Base-by-base conservation (phyloP, 2,329 filamentous ascomycete species). In the Lasiodiplodia sp. region DNA sequence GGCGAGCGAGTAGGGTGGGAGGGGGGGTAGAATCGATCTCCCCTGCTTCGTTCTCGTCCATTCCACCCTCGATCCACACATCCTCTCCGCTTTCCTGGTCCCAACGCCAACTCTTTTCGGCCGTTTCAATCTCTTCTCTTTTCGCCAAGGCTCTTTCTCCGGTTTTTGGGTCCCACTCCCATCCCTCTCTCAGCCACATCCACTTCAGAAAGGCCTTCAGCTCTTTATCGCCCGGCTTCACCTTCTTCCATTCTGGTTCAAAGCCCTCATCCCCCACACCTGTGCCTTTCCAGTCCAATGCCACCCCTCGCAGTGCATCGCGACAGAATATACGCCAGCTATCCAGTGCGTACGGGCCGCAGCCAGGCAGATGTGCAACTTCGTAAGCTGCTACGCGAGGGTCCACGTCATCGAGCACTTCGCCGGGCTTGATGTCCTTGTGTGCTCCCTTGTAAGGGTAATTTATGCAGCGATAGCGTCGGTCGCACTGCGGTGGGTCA, bases 301-400 rank as follows among this genome's bases (percentile, higher is more conserved):
- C 88, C 21, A 89, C 78, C 0, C 89, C 90, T 8, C 94, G 86
- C 28, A 97, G 78, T 38, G 86, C 84, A 77, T 97, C 94, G 1
- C 94, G 88, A 77, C 93, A 97, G 79, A 97, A 97, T 71, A 97
- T 97, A 3, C 94, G 88, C 92, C 93, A 97, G 75, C 91, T 94
- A 78, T 97, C 94, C 60, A 95, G 83, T 0, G 93, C 92, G 78
- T 97, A 97, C 1, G 88, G 16, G 85, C 18, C 94, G 67, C 86
- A 78, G 66, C 92, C 89, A 0, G 93, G 94, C 68, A 97, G 82
- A 78, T 97, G 92, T 0, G 91, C 93, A 69, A 97, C 91, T 75
- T 97, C 94, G 89, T 93, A 96, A 0, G 87, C 86, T 4, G 87
- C 84, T 0, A 82, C 80, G 12, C 84, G 82, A 18, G 74, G 70